These are phyloP conservation scores for Thuidium tamariscinum DNA, from an alignment of 225 moss, liverwort and hornwort genomes.

Conservation along the genomic window DNA sequence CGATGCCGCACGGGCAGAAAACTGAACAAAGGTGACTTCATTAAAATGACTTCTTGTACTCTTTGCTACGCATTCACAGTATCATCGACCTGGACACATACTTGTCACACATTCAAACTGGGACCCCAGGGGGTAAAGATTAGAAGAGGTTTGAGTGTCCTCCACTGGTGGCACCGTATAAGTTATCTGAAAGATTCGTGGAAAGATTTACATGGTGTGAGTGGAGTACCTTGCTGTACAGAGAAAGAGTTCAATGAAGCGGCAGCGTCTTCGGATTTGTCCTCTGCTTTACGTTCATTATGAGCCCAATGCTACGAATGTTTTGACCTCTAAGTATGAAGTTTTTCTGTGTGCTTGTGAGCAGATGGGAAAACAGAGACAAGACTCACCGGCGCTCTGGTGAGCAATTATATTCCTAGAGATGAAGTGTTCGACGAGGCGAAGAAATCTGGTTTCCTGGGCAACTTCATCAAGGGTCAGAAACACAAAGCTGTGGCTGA, in stretches of 20 bases:
- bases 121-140: background rate
- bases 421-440: constrained; percentile 22
- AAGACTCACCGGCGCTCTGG: background rate
- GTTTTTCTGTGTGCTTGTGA: background rate
- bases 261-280: background rate
- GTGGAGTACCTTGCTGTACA: background rate
- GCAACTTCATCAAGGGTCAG: background rate
- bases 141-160: background rate
- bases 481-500: background rate
- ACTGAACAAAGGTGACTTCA: constrained; percentile 1
- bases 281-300: background rate
- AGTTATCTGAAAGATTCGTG: background rate
- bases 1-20: constrained; percentile 73
- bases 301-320: background rate
- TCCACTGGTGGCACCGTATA: background rate
- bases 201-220: background rate
- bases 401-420: constrained; percentile 16
- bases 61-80: background rate
- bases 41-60: background rate
- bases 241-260: background rate
- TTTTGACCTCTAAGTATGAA: background rate
- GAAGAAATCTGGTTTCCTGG: constrained; percentile 26
- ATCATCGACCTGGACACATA: background rate
- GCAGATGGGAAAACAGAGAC: constrained; percentile 37
- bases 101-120: background rate